A percentile compares a stretch with the other conserved stretches of the same genome.
Evolutionary conservation across 139 green algal genomes (phyloP).

Genomic region (Picochlorum sp.): DNA sequence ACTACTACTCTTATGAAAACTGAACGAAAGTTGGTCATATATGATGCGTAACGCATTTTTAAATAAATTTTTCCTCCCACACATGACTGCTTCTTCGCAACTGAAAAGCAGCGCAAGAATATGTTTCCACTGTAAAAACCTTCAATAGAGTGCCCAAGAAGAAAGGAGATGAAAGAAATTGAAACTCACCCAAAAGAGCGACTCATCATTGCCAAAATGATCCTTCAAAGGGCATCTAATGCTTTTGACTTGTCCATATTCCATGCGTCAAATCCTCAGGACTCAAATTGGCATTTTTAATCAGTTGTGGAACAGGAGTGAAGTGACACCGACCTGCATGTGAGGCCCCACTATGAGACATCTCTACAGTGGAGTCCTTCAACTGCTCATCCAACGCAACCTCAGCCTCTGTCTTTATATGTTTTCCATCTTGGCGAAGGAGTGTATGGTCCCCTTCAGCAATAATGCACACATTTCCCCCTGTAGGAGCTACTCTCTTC

Average conservation of each 20-base stretch:
- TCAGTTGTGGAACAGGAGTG: slow-evolving; percentile 46
- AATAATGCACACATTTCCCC: slow-evolving; percentile 52
- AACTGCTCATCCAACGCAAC: slow-evolving; percentile 27
- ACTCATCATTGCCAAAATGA: slow-evolving; percentile 11
- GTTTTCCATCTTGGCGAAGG: not conserved
- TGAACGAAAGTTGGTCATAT: not conserved
- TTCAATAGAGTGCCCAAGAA: slow-evolving; percentile 66
- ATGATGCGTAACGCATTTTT: not conserved
- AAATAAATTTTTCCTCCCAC: slow-evolving; percentile 27
- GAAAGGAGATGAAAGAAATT: slow-evolving; percentile 79
- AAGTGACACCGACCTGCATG: slow-evolving; percentile 52
- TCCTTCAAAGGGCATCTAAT: slow-evolving; percentile 37
- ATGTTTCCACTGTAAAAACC: slow-evolving; percentile 68
- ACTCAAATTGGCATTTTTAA: slow-evolving; percentile 37
- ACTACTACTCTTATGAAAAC: not conserved
- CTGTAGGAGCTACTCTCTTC: slow-evolving; percentile 37
- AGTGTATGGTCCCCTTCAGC: slow-evolving; percentile 36
- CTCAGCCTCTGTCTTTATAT: slow-evolving; percentile 32
- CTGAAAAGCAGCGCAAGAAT: slow-evolving; percentile 58
- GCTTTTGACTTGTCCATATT: slow-evolving; percentile 68
- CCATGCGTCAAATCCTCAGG: slow-evolving; percentile 46
- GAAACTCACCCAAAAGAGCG: slow-evolving; percentile 58
- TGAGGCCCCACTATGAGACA: slow-evolving; percentile 13
- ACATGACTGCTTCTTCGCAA: slow-evolving; percentile 41
- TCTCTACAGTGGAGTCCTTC: not conserved